A percentile compares a stretch with the other conserved stretches of the same genome.
Conservation (phyloP, 2,329 filamentous ascomycete genomes). For the Ceratocystiopsis sp. region DNA sequence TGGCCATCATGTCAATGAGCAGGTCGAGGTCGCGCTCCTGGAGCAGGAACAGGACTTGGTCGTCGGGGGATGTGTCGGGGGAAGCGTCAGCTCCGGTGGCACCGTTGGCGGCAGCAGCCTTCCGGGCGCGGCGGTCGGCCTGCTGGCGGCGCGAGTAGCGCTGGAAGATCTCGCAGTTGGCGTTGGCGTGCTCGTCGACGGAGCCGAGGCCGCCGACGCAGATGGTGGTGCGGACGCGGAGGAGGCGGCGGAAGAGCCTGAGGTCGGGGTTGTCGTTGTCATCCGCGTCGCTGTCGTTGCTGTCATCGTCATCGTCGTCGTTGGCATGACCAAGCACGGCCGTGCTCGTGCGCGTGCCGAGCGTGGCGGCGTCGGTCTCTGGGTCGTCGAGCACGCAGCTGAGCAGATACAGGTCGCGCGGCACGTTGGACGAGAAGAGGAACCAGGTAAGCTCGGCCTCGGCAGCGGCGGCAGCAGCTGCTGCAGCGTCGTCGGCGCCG, state of each 20-base stretch:
- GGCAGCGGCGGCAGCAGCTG: not conserved
- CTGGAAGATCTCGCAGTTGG: too few relatives aligned
- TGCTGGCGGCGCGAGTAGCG: too few relatives aligned
- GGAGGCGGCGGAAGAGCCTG: too few relatives aligned
- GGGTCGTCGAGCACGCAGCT: conserved; percentile 1
- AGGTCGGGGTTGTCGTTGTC: not conserved
- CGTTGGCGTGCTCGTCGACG: too few relatives aligned
- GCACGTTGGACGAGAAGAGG: conserved; percentile 1
- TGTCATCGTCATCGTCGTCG: not conserved
- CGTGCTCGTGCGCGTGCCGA: too few relatives aligned
- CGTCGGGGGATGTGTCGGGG: not conserved
- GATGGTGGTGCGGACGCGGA: too few relatives aligned
- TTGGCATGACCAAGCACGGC: not conserved
- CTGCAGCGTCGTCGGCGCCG: not conserved
- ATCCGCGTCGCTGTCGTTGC: not conserved
- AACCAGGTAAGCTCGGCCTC: conserved; percentile 6
- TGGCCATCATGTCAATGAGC: not conserved
- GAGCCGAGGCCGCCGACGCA: too few relatives aligned
- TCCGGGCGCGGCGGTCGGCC: too few relatives aligned
- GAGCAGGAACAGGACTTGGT: conserved; percentile 4
- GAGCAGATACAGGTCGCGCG: conserved; percentile 5
- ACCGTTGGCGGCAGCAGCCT: too few relatives aligned
- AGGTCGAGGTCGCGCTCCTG: conserved; percentile 3
- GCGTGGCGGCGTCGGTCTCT: not conserved
- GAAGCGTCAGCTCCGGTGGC: not conserved